Base-by-base conservation (phyloP, 1,284 basidiomycete species). In the Abortiporus biennis region DNA sequence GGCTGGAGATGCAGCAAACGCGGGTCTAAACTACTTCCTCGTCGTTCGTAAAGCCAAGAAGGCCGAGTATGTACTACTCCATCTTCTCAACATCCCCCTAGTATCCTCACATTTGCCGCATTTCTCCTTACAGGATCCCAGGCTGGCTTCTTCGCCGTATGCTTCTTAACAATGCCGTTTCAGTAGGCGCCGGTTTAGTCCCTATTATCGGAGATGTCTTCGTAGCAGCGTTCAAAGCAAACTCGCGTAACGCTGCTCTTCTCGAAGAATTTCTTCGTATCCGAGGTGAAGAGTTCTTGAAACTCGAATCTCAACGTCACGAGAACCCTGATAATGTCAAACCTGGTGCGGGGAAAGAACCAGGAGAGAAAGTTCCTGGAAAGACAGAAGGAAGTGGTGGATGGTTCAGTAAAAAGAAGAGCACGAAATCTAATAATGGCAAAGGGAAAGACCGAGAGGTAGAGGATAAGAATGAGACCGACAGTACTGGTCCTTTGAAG, bases 191-290 rank as follows among this genome's bases (percentile, higher is more conserved):
- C 4, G 89, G 92, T 22, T 65, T 93, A 40, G 64, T 96, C 3
- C 93, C 92, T 0, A 33, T 91, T 30, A 72, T 78, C 0, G 93
- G 92, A 2, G 91, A 94, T 59, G 59, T 96, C 38, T 58, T 82
- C 3, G 61, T 92, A 57, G 91, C 69, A 38, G 66, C 65, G 3
- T 95, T 72, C 74, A 93, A 92, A 60, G 80, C 91, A n/a, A 97
- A 96, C 64, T 88, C 80, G 33, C 73, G 93, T 49, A 96, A 96
- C 56, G 92, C 89, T 2, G 72, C 72, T 2, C 62, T 89, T 16
- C 65, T 90, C 27, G 83, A 86, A 52, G 84, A 87, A 61, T 85
- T 73, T 57, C 58, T 89, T 42, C 71, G 81, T 27, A 66, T 84
- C 22, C 71, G 85, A 29, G 85, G 81, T 0, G 76, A 79, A 42